A percentile compares a stretch with the other conserved stretches of the same genome.
Conservation (phyloP, 2,329 filamentous ascomycete species). For the Juglanconis juglandina region DNA sequence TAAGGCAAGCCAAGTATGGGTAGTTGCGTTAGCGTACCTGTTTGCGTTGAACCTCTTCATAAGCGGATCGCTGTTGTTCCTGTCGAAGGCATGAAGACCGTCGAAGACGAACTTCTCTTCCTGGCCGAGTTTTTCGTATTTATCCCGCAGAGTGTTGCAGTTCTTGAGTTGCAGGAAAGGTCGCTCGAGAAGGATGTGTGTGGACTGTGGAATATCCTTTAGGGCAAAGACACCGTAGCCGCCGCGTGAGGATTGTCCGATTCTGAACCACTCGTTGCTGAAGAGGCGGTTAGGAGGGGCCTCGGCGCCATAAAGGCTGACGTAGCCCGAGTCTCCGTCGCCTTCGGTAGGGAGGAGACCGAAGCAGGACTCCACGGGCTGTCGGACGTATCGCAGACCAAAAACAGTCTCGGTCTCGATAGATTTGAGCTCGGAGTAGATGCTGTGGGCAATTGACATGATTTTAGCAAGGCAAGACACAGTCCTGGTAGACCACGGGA, state of each 20-base stretch:
- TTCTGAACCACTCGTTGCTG: conserved; percentile 37
- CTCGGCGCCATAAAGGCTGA: background rate
- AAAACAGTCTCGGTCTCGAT: background rate
- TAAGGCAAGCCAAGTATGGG: background rate
- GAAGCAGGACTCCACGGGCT: conserved; percentile 10
- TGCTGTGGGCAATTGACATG: background rate
- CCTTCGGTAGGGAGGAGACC: background rate
- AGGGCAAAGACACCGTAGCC: conserved; percentile 48
- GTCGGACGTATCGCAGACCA: background rate
- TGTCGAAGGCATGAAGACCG: conserved; percentile 34
- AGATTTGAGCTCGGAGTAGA: background rate
- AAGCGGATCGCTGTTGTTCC: conserved; percentile 26
- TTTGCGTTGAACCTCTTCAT: conserved; percentile 44
- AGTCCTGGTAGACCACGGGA: background rate
- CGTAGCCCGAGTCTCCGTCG: background rate
- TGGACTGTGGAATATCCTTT: conserved; percentile 32
- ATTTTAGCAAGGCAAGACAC: background rate
- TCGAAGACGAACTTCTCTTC: conserved; percentile 31
- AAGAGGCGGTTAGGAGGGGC: conserved; percentile 22
- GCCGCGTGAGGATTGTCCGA: conserved; percentile 38
- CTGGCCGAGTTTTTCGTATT: conserved; percentile 33
- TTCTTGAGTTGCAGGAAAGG: conserved; percentile 36
- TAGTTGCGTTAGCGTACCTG: conserved; percentile 33
- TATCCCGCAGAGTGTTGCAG: conserved; percentile 27
- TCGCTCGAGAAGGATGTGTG: conserved; percentile 42